Conservation (phyloP, 345 rosid genomes). For the Brassica incana region DNA sequence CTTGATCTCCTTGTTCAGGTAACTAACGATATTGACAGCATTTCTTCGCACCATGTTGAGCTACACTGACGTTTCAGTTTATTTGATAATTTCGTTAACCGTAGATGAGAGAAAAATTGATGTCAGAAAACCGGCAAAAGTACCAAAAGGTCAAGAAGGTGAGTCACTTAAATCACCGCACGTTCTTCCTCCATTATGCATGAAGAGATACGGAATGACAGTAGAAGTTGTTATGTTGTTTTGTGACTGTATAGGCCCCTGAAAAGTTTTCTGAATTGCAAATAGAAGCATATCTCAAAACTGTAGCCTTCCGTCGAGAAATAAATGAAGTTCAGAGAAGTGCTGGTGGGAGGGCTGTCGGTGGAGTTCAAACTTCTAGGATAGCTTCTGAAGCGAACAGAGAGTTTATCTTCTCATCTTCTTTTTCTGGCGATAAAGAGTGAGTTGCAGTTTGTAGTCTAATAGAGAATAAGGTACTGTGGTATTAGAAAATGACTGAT, state of each 20-base stretch:
- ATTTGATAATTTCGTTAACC: conserved; percentile 21
- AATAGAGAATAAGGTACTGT: conserved; percentile 1
- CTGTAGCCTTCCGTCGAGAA: conserved; percentile 94
- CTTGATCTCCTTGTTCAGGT: conserved; percentile 93
- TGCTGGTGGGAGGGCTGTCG: conserved; percentile 80
- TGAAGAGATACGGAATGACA: conserved; percentile 7
- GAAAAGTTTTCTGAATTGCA: conserved; percentile 90
- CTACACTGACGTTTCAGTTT: conserved; percentile 13
- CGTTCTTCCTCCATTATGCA: conserved; percentile 15
- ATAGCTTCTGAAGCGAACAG: conserved; percentile 96
- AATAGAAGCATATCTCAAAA: conserved; percentile 89
- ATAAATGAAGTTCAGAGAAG: conserved; percentile 89
- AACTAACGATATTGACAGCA: conserved; percentile 34
- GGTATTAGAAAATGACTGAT: conserved; percentile 3
- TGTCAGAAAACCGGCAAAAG: conserved; percentile 94
- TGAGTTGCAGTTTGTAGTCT: conserved; percentile 42
- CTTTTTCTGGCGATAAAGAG: conserved; percentile 91
- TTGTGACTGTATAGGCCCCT: conserved; percentile 61
- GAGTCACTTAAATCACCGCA: conserved; percentile 14
- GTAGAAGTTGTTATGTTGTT: conserved; percentile 13
- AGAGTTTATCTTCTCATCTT: conserved; percentile 89
- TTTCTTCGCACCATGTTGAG: conserved; percentile 21
- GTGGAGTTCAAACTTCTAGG: conserved; percentile 84
- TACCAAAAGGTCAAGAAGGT: conserved; percentile 98
- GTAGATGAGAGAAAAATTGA: conserved; percentile 93